Conservation (phyloP, 2,329 filamentous ascomycete species). For the Dothistroma septosporum region DNA sequence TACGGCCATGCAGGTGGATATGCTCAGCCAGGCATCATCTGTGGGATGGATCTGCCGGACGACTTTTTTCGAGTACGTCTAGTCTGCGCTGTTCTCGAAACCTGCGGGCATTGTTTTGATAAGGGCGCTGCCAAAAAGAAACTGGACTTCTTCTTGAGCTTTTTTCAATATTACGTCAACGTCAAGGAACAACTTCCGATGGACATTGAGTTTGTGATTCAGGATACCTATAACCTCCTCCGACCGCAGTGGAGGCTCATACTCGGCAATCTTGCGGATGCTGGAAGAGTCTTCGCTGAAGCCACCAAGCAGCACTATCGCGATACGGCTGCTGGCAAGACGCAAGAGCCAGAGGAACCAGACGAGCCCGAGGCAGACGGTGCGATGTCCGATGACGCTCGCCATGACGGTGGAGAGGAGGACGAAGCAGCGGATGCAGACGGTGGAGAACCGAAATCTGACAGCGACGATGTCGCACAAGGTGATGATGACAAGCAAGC, state of each 20-base stretch:
- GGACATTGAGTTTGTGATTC: constrained; percentile 95
- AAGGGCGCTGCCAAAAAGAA: constrained; percentile 93
- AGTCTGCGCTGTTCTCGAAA: constrained; percentile 84
- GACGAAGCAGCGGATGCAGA: constrained; percentile 55
- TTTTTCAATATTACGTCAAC: constrained; percentile 94
- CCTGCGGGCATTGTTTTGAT: constrained; percentile 93
- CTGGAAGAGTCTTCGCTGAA: constrained; percentile 75
- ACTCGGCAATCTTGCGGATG: constrained; percentile 69
- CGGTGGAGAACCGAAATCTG: constrained; percentile 48
- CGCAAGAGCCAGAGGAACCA: constrained; percentile 64
- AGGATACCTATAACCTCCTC: constrained; percentile 81
- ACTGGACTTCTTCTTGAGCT: constrained; percentile 92
- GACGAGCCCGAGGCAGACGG: constrained; percentile 38
- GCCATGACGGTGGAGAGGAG: constrained; percentile 59
- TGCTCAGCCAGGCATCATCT: constrained; percentile 71
- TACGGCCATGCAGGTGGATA: constrained; percentile 83
- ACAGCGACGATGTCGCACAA: constrained; percentile 52
- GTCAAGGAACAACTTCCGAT: constrained; percentile 87
- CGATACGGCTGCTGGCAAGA: constrained; percentile 65
- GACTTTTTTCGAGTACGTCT: constrained; percentile 95
- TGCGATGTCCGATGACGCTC: constrained; percentile 69
- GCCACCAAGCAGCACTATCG: constrained; percentile 90
- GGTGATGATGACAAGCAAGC: constrained; percentile 47
- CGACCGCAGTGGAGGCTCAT: constrained; percentile 91
- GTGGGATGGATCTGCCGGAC: constrained; percentile 78